Base-by-base conservation (phyloP, 2,329 filamentous ascomycete genomes). In the Xylaria sp. region DNA sequence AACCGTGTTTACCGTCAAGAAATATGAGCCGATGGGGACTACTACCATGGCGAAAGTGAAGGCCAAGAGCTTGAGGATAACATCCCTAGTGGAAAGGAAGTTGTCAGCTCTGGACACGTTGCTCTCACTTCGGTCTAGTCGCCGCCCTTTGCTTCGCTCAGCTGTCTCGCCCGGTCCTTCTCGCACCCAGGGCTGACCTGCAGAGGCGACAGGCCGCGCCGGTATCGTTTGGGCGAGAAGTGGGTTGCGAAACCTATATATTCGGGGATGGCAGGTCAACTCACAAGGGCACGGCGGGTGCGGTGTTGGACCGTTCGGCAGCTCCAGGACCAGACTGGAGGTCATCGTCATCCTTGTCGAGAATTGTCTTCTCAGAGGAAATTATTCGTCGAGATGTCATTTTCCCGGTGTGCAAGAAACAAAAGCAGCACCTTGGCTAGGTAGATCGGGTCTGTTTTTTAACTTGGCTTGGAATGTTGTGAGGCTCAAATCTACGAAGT, bases 1-100 rank as follows among this genome's bases (percentile, higher is more conserved):
- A 27, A 97, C 70, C 0, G 81, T 84, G 72, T 93, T 85, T 27
- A 96, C 83, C 0, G 91, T 90, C 46, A 90, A 72, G 75, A 96
- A 99, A 78, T 97, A 99, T 41, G 90, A 92, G 40, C 91, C 89
- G 69, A 99, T 92, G 13, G 95, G 95, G 19, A 91, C 78, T 15
- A 90, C 85, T 62, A 97, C 85, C 94, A 99, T 98, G 73, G 93
- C 93, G 38, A 93, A 81, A 0, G 93, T 96, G 79, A 97, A 98
- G 66, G 85, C 88, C 15, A 98, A 83, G 19, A 99, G 87, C 79
- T 98, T 99, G 73, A 89, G 80, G 67, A 99, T 95, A 67, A 98
- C 93, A 73, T 90, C 83, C 59, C 92, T 92, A 57, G 35, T 7
- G 4, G 29, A 37, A 51, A 19, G 43, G 23, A 27, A n/a, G 27